Percentiles rank a stretch among this genome's conserved stretches.
Conservation (phyloP, 345 rosid species). For the Hypericum perforatum region DNA sequence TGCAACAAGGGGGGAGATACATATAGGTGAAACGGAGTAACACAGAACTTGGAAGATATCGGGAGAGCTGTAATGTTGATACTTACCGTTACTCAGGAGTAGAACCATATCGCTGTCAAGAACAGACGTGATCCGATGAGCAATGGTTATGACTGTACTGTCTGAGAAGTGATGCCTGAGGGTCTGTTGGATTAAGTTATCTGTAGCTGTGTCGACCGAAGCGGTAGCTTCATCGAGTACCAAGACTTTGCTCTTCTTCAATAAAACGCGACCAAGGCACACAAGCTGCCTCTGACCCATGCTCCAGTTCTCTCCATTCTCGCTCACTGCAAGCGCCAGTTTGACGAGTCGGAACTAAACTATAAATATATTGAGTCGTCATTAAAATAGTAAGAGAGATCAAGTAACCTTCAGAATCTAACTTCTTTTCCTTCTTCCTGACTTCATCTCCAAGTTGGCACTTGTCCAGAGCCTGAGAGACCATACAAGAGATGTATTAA, state of each 20-base stretch:
- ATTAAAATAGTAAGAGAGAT: not conserved
- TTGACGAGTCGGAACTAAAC: not conserved
- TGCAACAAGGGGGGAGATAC: too few species aligned
- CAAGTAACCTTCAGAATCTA: constrained; percentile 40
- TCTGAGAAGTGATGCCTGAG: constrained; percentile 33
- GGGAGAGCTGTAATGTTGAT: constrained; percentile 7
- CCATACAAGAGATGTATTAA: not conserved
- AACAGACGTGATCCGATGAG: constrained; percentile 45
- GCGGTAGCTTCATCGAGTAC: constrained; percentile 64
- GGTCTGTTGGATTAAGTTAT: constrained; percentile 45
- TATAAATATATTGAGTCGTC: not conserved
- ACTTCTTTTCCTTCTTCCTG: constrained; percentile 39
- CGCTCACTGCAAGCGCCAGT: constrained; percentile 23
- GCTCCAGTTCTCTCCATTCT: constrained; percentile 63
- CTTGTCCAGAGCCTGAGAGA: constrained; percentile 41
- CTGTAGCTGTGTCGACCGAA: constrained; percentile 50
- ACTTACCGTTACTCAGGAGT: constrained; percentile 35
- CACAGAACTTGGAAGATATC: too few species aligned
- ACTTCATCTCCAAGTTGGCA: constrained; percentile 55
- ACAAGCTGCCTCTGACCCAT: constrained; percentile 59
- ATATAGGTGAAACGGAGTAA: too few species aligned
- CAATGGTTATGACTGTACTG: constrained; percentile 45
- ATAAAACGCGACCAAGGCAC: constrained; percentile 44
- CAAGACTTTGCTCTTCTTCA: constrained; percentile 41
- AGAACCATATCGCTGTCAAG: constrained; percentile 47